Base-by-base conservation (phyloP, 2,329 filamentous ascomycete genomes). In the Botrytis tulipae region DNA sequence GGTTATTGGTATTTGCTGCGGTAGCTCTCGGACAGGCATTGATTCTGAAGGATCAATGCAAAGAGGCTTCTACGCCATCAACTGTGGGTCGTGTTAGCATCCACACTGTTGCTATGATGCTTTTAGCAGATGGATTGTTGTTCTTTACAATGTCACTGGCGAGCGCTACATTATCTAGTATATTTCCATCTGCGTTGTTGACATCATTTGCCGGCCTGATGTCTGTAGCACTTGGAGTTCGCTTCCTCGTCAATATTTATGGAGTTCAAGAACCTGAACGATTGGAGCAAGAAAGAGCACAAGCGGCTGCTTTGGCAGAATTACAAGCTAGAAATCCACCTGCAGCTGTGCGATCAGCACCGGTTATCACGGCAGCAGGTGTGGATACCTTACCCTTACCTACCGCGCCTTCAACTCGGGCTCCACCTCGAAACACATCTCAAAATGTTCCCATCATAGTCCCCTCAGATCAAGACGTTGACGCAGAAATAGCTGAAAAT, bases 51-150 rank as follows among this genome's bases (percentile, higher is more conserved):
- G 81, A 84, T 65, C 90, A 92, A 81, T 90, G 91, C 84, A 87
- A 87, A 76, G 89, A 91, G 78, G 87, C 89, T 0, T 90, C 85
- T 65, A 92, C 90, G 12, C 90, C 90, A 4, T 92, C 90, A 0
- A 92, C 90, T 3, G 84, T 91, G 77, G 89, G 88, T 5, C 85
- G 90, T 29, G 86, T 92, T 77, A 92, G 90, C 81, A 90, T 92
- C 79, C 87, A 86, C 79, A 91, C 89, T 0, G 84, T 87, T 37
- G 85, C 85, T 69, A 85, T 87, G 76, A 91, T 92, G 87, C 83
- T 90, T 46, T 83, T 91, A 73, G 87, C 88, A 25, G 90, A 92
- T 77, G 88, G 88, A 18, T 83, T 91, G 75, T 83, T 87, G 5
- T 90, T 91, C 76, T 84, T 84, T 3, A 84, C 84, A n/a, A 75